A percentile compares a stretch with the other conserved stretches of the same genome.
Conservation (phyloP, 2,329 filamentous ascomycete species). For the Verticillium klebahnii region DNA sequence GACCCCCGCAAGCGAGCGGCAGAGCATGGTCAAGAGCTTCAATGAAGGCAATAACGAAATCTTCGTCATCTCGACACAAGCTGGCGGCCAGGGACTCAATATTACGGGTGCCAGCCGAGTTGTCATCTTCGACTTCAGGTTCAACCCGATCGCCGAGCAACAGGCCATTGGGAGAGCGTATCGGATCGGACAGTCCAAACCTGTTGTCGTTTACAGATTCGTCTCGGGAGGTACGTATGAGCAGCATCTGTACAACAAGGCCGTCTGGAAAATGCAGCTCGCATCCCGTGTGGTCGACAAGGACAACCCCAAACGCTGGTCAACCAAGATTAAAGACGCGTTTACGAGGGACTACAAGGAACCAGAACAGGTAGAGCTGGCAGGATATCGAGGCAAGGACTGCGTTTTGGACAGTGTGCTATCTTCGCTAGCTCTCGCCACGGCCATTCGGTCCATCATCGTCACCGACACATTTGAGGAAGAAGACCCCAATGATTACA, state of each 20-base stretch:
- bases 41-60: conserved; percentile 54
- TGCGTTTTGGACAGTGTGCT: conserved; percentile 49
- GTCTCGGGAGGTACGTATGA: conserved; percentile 77
- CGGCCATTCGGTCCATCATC: conserved; percentile 50
- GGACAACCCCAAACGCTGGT: conserved; percentile 67
- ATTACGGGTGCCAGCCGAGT: conserved; percentile 81
- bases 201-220: conserved; percentile 81
- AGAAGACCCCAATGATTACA: conserved; percentile 54
- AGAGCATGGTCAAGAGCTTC: conserved; percentile 63
- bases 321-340: conserved; percentile 45
- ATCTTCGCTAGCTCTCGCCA: conserved; percentile 23
- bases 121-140: conserved; percentile 79
- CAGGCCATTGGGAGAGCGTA: conserved; percentile 86
- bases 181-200: conserved; percentile 75
- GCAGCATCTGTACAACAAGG: conserved; percentile 64
- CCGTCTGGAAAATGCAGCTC: conserved; percentile 79
- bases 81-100: conserved; percentile 80
- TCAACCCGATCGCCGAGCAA: conserved; percentile 76
- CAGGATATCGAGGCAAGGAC: conserved; percentile 57
- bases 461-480: conserved; percentile 70
- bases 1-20: conserved; percentile 52
- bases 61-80: conserved; percentile 77
- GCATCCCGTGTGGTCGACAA: conserved; percentile 78
- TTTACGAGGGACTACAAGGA: conserved; percentile 57
- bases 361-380: conserved; percentile 46